These are phyloP conservation scores for Starmerella bombi DNA, from an alignment of 805 yeast species.

Conservation along the genomic window DNA sequence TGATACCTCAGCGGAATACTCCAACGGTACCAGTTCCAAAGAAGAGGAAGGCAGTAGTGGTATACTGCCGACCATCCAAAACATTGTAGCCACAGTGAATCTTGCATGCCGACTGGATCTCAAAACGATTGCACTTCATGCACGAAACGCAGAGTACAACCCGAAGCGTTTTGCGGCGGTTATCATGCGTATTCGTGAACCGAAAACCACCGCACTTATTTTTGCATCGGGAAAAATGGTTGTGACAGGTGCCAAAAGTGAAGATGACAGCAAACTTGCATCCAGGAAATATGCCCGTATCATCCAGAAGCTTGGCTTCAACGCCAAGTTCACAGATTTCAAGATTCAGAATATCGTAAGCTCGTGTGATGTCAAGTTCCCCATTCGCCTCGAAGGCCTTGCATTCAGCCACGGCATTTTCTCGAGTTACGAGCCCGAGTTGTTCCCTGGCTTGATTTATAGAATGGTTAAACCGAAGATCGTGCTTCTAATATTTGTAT, in stretches of 20 bases:
- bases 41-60: constrained; percentile 72
- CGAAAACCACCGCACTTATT: constrained; percentile 93
- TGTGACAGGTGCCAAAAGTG: constrained; percentile 97
- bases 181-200: constrained; percentile 97
- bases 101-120: constrained; percentile 90
- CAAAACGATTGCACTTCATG: constrained; percentile 94
- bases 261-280: constrained; percentile 96
- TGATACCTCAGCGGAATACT: constrained; percentile 9
- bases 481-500: constrained; percentile 86
- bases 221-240: constrained; percentile 99
- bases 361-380: constrained; percentile 96
- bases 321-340: constrained; percentile 95
- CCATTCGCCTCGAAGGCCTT: constrained; percentile 90
- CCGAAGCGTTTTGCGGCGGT: constrained; percentile 97
- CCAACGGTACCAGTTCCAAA: constrained; percentile 3
- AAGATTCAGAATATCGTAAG: constrained; percentile 98
- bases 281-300: constrained; percentile 96
- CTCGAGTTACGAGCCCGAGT: constrained; percentile 95
- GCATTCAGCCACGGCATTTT: constrained; percentile 98
- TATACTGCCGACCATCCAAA: constrained; percentile 79
- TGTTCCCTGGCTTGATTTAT: constrained; percentile 95
- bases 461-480: constrained; percentile 99
- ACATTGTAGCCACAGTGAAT: constrained; percentile 95
- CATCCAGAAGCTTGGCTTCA: constrained; percentile 93
- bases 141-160: constrained; percentile 97